Evolutionary conservation across 2,329 filamentous ascomycete species (phyloP), one percentile per base, ranked within the genome.

Genomic region (Penicillium sp.): DNA sequence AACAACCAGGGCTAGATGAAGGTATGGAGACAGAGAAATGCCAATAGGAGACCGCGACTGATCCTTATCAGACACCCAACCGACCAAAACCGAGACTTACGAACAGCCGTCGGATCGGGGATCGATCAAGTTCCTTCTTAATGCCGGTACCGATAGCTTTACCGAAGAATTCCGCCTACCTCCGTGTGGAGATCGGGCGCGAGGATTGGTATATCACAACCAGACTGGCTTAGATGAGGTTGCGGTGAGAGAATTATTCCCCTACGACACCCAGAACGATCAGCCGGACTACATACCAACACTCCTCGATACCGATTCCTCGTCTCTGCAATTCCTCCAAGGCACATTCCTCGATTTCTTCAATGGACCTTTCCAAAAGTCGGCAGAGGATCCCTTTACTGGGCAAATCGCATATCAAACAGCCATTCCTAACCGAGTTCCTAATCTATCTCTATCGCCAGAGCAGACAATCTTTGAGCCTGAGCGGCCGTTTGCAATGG

Each of bases 61-160:
- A 47, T 15, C 10, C 3, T 8, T 20, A 10, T 18, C 50, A 59
- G 60, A 46, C 40, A 47, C 52, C 1, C 43, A 58, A 41, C 58
- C 59, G 48, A 49, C 46, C 4, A 64, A 61, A 39, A 44, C 56
- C 25, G 63, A 67, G 42, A 61, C 64, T 3, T 65, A 60, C 24
- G 59, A 58, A 15, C 64, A 63, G 42, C 60, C 66, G 10, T 72
- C 66, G 3, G 72, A 75, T 56, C 67, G 72, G 37, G 73, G 72
- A 10, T 76, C 74, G 6, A 75, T 76, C 57, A 71, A 71, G 46
- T 75, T 75, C 28, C 67, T 76, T 7, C 60, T 76, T 5, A 76
- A 76, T 56, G 68, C 66, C 18, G 74, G 74, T 31, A 72, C 69
- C 5, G 72, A 75, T 42, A 74, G 71, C 48, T 76, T 76, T 49